Percentiles rank a stretch among this genome's conserved stretches.
These are phyloP conservation scores for Chaetothyriales sp. DNA, from an alignment of 2,329 filamentous ascomycete species.

Conservation along the genomic window DNA sequence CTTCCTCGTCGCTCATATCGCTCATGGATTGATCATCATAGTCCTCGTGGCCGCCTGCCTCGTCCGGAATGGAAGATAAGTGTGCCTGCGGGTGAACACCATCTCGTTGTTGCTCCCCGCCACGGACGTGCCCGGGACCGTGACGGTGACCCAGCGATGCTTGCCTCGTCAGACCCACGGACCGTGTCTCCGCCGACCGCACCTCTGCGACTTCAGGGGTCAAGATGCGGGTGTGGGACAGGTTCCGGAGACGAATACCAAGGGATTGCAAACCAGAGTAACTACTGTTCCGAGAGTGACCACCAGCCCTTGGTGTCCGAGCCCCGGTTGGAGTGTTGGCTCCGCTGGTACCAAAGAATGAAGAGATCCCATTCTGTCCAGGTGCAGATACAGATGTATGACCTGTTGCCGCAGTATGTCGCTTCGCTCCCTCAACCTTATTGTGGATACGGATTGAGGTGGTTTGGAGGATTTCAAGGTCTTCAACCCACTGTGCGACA, in stretches of 20 bases:
- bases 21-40: conserved; percentile 2
- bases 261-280: conserved; percentile 22
- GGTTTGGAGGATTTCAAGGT: conserved; percentile 48
- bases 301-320: conserved; percentile 23
- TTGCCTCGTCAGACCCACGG: conserved; percentile 24
- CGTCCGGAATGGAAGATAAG: conserved; percentile 13
- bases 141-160: conserved; percentile 29
- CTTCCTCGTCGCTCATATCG: conserved; percentile 5
- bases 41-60: conserved; percentile 14
- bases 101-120: conserved; percentile 20
- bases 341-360: background rate
- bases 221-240: conserved; percentile 27
- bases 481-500: conserved; percentile 53
- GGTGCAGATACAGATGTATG: conserved; percentile 1
- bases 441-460: conserved; percentile 46
- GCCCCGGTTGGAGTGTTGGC: conserved; percentile 19
- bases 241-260: conserved; percentile 26
- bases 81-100: conserved; percentile 11
- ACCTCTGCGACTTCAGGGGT: conserved; percentile 21
- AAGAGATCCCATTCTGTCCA: conserved; percentile 3
- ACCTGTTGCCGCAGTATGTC: conserved; percentile 6
- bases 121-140: conserved; percentile 25
- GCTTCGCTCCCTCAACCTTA: conserved; percentile 27
- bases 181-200: conserved; percentile 20
- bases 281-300: conserved; percentile 22